A percentile compares a stretch with the other conserved stretches of the same genome.
These are phyloP conservation scores for Brasenia schreberi DNA, from an alignment of 164 flowering plant genomes.

Conservation along the genomic window DNA sequence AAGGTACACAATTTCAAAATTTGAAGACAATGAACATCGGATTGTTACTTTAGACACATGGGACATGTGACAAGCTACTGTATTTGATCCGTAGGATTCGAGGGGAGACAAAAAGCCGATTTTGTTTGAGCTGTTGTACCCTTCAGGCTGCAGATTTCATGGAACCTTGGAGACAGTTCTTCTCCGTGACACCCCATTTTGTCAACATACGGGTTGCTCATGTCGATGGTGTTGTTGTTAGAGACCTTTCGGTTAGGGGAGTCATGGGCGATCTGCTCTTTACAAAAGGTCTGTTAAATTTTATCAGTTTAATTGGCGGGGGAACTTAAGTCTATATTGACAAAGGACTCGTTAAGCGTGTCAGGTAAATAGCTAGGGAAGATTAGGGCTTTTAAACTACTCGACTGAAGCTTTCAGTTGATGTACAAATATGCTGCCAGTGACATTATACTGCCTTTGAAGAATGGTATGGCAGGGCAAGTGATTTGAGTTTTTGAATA, in stretches of 20 bases:
- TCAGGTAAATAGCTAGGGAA: conserved; percentile 84
- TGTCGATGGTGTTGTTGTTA: conserved; percentile 16
- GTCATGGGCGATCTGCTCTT: conserved; percentile 39
- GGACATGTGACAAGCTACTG: no score
- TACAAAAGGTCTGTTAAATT: conserved; percentile 66
- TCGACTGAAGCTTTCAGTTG: conserved; percentile 70
- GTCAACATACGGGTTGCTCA: conserved; percentile 58
- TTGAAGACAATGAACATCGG: no score
- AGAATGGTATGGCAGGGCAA: conserved; percentile 47
- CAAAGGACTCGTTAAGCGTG: conserved; percentile 55
- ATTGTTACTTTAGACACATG: no score
- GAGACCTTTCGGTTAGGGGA: conserved; percentile 28
- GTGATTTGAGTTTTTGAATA: conserved; percentile 35
- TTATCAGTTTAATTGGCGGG: conserved; percentile 50
- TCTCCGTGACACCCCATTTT: conserved; percentile 20
- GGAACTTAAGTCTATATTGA: conserved; percentile 34
- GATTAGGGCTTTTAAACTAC: conserved; percentile 78
- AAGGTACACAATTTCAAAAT: no score
- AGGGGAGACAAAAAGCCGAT: no score
- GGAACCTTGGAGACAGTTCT: no score
- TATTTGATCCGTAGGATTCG: no score
- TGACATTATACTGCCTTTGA: conserved; percentile 45
- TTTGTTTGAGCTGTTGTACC: no score
- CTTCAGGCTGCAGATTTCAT: no score
- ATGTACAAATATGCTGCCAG: conserved; percentile 40